Conservation (phyloP, 345 rosid genomes). For the Eucalyptus melliodora region DNA sequence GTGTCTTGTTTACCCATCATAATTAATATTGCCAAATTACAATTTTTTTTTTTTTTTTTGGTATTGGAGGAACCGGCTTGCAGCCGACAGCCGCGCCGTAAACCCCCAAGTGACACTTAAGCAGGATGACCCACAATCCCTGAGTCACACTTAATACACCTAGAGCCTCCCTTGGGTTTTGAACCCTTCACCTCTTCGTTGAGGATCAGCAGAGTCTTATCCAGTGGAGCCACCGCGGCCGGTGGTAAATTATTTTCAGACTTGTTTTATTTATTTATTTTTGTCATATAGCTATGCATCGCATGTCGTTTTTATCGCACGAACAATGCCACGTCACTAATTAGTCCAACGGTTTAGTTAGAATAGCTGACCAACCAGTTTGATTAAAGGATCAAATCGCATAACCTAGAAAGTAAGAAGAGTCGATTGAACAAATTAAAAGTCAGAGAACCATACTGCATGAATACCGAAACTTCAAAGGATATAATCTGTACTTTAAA, state of each 20-base stretch:
- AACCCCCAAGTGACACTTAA: too few relatives aligned
- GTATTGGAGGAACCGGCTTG: too few relatives aligned
- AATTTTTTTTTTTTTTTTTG: not conserved
- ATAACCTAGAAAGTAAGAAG: not conserved
- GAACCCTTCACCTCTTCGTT: too few relatives aligned
- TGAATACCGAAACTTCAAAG: not conserved
- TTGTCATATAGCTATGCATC: not conserved
- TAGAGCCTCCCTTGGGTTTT: too few relatives aligned
- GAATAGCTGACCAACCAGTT: not conserved
- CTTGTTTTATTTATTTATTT: too few relatives aligned
- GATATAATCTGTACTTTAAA: not conserved
- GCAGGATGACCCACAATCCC: too few relatives aligned
- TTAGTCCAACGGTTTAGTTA: rapidly evolving
- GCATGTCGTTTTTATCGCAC: rapidly evolving
- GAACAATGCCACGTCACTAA: not conserved
- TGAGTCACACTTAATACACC: too few relatives aligned
- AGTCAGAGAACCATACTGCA: rapidly evolving
- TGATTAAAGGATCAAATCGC: not conserved
- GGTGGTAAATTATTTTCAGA: not conserved
- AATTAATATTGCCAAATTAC: not conserved
- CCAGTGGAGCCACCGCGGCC: too few relatives aligned
- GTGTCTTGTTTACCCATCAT: not conserved
- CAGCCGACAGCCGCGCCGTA: too few relatives aligned
- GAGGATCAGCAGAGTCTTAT: too few relatives aligned
- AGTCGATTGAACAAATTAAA: not conserved